Evolutionary conservation across 2,329 filamentous ascomycete species (phyloP), one percentile per base, ranked within the genome.

Genomic region (Arthrobotrys iridis): DNA sequence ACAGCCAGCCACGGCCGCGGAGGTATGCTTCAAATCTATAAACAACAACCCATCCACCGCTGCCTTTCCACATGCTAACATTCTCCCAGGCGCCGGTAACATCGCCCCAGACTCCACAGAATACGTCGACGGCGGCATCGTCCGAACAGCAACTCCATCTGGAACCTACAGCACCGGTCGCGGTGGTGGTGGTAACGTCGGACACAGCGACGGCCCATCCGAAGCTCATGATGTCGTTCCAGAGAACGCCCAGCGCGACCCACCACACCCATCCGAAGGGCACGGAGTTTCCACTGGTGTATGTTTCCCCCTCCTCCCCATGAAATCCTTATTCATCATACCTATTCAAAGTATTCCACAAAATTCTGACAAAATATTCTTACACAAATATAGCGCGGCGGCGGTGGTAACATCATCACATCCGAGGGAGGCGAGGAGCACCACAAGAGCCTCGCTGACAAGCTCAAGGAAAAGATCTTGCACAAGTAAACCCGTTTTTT

Each of bases 41-140:
- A 13, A n/a, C n/a, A n/a, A n/a, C n/a, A n/a, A n/a, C n/a, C n/a
- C n/a, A n/a, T n/a, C n/a, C n/a, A n/a, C n/a, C n/a, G n/a, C n/a
- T n/a, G n/a, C n/a, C n/a, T n/a, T n/a, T n/a, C n/a, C n/a, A n/a
- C n/a, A 58, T 2, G 8, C 55, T 45, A 60, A 71, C 35, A 26
- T 35, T 26, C 2, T n/a, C 30, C 11, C 15, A 75, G 71, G 71
- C 50, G 63, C 63, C 37, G 88, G 88, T 79, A 89, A 89, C 81
- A 88, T 89, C 81, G 85, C 84, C 77, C 81, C 82, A 33, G 88
- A 89, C 80, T 81, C 85, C 75, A 89, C 87, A 37, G 79, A 84
- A 78, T 90, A 90, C 80, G 84, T 85, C 76, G 88, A 90, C 77
- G 88, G 88, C 78, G 86, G 87, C 77, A 87, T 90, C 62, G 87